These are phyloP conservation scores for Clarkia xantiana DNA, from an alignment of 345 rosid species.

Conservation along the genomic window DNA sequence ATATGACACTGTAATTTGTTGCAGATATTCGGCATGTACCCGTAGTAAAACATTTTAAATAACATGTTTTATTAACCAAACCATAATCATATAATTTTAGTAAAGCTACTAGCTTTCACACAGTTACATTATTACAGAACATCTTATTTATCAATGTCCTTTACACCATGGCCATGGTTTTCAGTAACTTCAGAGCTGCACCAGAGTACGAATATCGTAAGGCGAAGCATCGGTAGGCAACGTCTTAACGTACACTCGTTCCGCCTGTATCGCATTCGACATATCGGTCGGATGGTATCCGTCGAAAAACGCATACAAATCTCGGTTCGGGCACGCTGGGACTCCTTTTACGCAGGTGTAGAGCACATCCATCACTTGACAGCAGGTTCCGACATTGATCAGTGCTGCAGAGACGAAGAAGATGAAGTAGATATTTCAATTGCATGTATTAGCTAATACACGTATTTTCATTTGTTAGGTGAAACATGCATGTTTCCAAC, in stretches of 20 bases:
- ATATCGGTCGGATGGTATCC: constrained; percentile 31
- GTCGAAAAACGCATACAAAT: constrained; percentile 30
- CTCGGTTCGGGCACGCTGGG: constrained; percentile 25
- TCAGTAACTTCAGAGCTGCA: no score
- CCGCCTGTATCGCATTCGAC: constrained; percentile 13
- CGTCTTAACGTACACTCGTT: constrained; percentile 8
- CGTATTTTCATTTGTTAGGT: no score
- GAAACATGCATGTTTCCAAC: no score
- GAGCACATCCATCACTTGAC: background rate
- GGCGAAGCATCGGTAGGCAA: constrained; percentile 14
- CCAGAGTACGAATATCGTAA: constrained; percentile 14
- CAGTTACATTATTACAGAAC: no score
- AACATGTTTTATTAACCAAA: no score
- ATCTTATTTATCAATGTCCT: no score
- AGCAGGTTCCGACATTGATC: background rate
- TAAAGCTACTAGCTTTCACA: no score
- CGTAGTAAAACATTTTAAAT: no score
- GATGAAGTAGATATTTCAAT: background rate
- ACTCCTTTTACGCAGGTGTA: constrained; percentile 1
- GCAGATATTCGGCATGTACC: no score
- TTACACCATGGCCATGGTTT: no score
- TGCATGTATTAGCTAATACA: background rate
- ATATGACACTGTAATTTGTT: no score
- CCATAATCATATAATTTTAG: no score
- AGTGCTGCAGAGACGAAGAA: background rate